Base-by-base conservation (phyloP, 1,284 basidiomycete genomes). In the Microbotryum lychnidis-dioicae region DNA sequence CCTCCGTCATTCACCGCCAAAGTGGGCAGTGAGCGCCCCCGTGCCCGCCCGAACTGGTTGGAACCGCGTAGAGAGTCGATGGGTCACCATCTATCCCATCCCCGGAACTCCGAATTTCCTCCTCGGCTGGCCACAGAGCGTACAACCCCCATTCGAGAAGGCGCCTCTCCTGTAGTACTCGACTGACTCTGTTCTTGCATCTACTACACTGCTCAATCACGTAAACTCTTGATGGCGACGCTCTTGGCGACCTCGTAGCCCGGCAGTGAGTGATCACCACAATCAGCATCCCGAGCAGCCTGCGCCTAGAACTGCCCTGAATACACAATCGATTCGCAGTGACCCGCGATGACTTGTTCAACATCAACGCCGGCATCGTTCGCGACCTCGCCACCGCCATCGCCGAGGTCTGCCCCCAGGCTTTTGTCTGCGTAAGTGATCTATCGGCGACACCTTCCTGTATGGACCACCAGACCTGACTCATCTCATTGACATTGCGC, bases 301-400 rank as follows among this genome's bases (percentile, higher is more conserved):
- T 16, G 37, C 9, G 14, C 37, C 37, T 1, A 18, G 37, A 3
- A 42, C 37, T 42, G 16, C 18, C 37, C 1, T 8, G n/a, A 21
- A 50, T 23, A 21, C 10, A 18, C 48, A 0, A 27, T 49, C 48
- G 10, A 27, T 27, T 23, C 29, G 75, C 76, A 64, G 82, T 82
- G 81, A 79, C 77, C 71, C 83, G 92, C 78, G 93, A 96, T 75
- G 89, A 93, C 77, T 82, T 94, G 21, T 94, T 94, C 85, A 92
- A 93, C 88, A 93, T 92, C 83, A 99, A 99, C 78, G 96, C 91
- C 67, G 90, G 90, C 58, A 99, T 99, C 76, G 89, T 97, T 65
- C 86, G 87, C 70, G 90, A 91, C 75, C 85, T 98, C 65, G 94
- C 93, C 49, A 85, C 84, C 55, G 91, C 87, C 57, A 89, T 93